Evolutionary conservation across 1,139 yeast genomes (phyloP), one percentile per base, ranked within the genome.

Genomic region (Petasospora fabianii): DNA sequence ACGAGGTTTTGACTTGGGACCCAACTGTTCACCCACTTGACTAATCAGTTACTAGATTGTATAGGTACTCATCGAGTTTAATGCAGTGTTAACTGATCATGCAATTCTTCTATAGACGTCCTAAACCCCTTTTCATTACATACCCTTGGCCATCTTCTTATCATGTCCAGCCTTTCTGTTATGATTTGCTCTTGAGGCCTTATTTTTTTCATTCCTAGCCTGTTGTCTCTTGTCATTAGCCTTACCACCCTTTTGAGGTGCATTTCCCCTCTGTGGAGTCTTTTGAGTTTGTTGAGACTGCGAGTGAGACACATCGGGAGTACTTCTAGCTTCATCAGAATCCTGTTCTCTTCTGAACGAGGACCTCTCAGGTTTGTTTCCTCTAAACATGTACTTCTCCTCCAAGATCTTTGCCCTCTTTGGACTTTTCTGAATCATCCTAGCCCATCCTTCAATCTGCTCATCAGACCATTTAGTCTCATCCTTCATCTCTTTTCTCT

Each of bases 361-460:
- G 12, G 44, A 39, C 27, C 50, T 46, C 15, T 41, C 44, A 8
- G 41, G 44, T 44, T 36, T 48, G 27, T 42, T 49, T 1, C 51
- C 54, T 43, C 51, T 42, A 42, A 78, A 72, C 66, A 71, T 64
- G 50, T 66, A 80, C 49, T 73, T 73, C 39, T 80, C 84, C 52
- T 84, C 95, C 41, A 84, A 58, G 6, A 75, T 44, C 47, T 71
- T 72, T 46, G 72, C 80, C 43, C 84, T 66, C 37, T 70, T 64
- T 1, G 94, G 88, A 33, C 80, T 75, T 49, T 75, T 75, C 35
- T 75, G 71, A 24, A 88, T 59, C 82, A 84, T 83, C 44, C 84
- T 65, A 2, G 84, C 82, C 97, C 97, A 90, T 0, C 96, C 96
- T 65, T 90, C 97, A 33, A 90, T 76, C 58, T 87, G 95, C 55